These are phyloP conservation scores for Microcyclospora tardicrescens DNA, from an alignment of 2,329 filamentous ascomycete genomes.

Conservation along the genomic window DNA sequence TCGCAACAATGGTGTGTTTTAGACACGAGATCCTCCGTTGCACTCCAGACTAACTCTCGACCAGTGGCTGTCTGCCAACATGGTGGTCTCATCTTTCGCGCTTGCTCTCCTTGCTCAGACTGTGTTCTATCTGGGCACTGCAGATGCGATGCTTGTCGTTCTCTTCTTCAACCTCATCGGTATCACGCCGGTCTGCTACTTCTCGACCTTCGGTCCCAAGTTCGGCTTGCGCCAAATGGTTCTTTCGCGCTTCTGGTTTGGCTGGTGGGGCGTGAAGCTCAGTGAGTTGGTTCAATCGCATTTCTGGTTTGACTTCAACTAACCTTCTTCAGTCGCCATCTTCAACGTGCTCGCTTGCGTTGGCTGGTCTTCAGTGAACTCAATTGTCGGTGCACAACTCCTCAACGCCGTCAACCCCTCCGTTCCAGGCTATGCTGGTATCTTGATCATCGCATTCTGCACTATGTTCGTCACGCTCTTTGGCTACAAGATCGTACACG, in stretches of 20 bases:
- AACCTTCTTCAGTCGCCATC: slow-evolving; percentile 25
- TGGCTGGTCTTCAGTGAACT: slow-evolving; percentile 50
- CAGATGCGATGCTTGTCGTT: slow-evolving; percentile 58
- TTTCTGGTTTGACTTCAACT: too few relatives aligned
- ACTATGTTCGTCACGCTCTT: slow-evolving; percentile 61
- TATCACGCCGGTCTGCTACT: slow-evolving; percentile 60
- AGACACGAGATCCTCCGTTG: neutral
- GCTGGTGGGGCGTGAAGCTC: slow-evolving; percentile 29
- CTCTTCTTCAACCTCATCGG: slow-evolving; percentile 66
- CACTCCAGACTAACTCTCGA: neutral
- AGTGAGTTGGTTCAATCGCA: slow-evolving; percentile 14
- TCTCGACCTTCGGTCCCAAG: slow-evolving; percentile 60
- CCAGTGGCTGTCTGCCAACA: slow-evolving; percentile 65
- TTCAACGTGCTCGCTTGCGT: slow-evolving; percentile 10
- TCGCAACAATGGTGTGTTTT: slow-evolving; percentile 52
- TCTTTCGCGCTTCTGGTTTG: slow-evolving; percentile 65
- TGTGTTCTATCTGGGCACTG: slow-evolving; percentile 57
- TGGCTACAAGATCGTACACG: slow-evolving; percentile 63
- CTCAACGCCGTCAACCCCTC: slow-evolving; percentile 57
- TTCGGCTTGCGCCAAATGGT: slow-evolving; percentile 73
- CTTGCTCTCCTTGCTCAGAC: slow-evolving; percentile 60
- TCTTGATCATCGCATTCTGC: slow-evolving; percentile 57
- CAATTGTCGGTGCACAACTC: slow-evolving; percentile 67
- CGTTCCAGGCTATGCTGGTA: slow-evolving; percentile 61
- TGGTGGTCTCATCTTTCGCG: slow-evolving; percentile 65